phyloP scores from a whole-genome alignment of 2,329 filamentous ascomycete species.

The Clarireedia sp. region DNA sequence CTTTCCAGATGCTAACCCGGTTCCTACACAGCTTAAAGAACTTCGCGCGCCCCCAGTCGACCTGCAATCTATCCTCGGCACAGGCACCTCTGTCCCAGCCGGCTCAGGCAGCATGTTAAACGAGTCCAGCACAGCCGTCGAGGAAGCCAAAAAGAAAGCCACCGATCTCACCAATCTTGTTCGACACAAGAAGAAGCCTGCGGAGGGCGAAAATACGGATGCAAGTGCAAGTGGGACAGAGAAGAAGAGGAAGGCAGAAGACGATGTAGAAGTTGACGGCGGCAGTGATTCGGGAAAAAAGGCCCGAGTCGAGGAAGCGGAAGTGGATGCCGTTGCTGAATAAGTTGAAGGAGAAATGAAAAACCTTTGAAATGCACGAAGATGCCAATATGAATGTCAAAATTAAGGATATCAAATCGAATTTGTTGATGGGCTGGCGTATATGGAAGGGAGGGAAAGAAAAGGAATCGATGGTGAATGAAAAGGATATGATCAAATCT shows the following conservation, averaged over 20 bases:
- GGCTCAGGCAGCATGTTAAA: slow-evolving; percentile 48
- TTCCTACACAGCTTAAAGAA: slow-evolving; percentile 51
- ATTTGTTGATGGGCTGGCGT: no score
- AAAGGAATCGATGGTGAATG: no score
- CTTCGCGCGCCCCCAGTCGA: slow-evolving; percentile 56
- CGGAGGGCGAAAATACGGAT: slow-evolving; percentile 24
- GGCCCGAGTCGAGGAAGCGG: slow-evolving; percentile 23
- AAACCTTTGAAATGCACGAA: no score
- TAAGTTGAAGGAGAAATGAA: no score
- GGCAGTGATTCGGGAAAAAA: slow-evolving; percentile 25
- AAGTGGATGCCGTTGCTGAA: background rate
- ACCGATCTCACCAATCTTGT: slow-evolving; percentile 66
- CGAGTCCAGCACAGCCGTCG: slow-evolving; percentile 55
- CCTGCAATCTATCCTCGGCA: slow-evolving; percentile 47
- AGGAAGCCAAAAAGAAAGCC: slow-evolving; percentile 55
- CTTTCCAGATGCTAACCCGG: slow-evolving; percentile 10
- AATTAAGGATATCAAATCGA: no score
- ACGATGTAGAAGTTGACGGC: slow-evolving; percentile 21
- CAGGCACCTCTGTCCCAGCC: slow-evolving; percentile 26
- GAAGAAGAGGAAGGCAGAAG: slow-evolving; percentile 48
- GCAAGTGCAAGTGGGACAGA: slow-evolving; percentile 33
- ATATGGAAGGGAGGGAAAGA: no score
- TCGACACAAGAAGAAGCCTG: slow-evolving; percentile 50
- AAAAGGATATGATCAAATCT: no score
- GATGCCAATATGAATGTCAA: no score